Base-by-base conservation (phyloP, 495 filamentous ascomycete species). In the Astrothelium subdiscretum region DNA sequence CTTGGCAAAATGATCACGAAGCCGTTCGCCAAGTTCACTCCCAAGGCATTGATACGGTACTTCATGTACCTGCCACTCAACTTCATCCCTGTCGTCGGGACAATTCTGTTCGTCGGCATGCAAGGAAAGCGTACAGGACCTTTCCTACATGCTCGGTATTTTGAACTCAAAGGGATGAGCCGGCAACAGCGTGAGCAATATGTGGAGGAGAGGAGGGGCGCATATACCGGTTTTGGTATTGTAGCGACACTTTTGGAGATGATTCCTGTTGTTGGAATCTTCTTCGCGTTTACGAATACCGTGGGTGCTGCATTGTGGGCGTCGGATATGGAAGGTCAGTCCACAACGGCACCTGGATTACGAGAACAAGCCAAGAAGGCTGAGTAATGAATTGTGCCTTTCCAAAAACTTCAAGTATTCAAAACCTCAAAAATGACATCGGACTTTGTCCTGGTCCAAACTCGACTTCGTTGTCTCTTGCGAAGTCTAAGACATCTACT, bases 221-320 rank as follows among this genome's bases (percentile, higher is more conserved):
- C 84, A 27, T 92, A 96, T 74, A 85, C 85, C 38, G 82, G 90
- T 52, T 91, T 95, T 66, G 91, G 91, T 8, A 81, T 88, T 12
- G 80, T 86, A 29, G 83, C 88, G 2, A 86, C 88, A 35, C 72
- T 90, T 0, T 80, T 95, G 31, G 91, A 98, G 70, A 85, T 96
- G 79, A 73, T 97, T 5, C 94, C 94, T 1, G 70, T 96, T 58
- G 81, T 81, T 15, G 92, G 89, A 3, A 87, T 96, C 44, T 77
- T 90, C 44, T 96, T 97, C 71, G 77, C 88, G 10, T 97, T 95
- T 67, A 96, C 90, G 2, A 97, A 95, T 71, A 86, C 88, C 11
- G 89, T 92, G 58, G 94, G 92, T 0, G 94, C 94, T 27, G 94
- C 91, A 22, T 77, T 98, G 31, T 98, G 91, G 91, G 92, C 94